Evolutionary conservation across 345 rosid genomes (phyloP).

Genomic region (Eucalyptus erythrocorys): DNA sequence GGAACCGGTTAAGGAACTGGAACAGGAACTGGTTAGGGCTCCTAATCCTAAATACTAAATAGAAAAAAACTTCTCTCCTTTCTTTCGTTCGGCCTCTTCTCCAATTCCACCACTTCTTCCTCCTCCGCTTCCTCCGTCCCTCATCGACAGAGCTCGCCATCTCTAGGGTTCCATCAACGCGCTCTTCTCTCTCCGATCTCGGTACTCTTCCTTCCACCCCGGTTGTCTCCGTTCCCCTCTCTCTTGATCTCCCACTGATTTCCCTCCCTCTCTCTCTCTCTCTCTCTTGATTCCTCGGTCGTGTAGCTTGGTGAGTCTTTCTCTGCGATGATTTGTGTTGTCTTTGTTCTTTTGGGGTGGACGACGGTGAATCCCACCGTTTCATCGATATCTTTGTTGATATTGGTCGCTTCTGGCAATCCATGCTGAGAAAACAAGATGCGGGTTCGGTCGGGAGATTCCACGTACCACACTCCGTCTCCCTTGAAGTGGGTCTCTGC

Average conservation of each 20-base stretch:
- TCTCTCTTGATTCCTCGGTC: background rate
- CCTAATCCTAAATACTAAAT: too few relatives aligned
- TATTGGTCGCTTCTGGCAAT: background rate
- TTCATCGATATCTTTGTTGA: background rate
- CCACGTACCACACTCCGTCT: background rate
- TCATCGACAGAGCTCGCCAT: too few relatives aligned
- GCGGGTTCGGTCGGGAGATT: background rate
- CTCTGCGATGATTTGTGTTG: background rate
- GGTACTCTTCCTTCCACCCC: too few relatives aligned
- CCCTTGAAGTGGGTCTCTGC: background rate
- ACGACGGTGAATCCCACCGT: too few relatives aligned
- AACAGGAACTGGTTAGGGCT: too few relatives aligned
- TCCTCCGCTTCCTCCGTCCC: too few relatives aligned
- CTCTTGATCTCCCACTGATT: background rate
- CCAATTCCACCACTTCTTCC: too few relatives aligned
- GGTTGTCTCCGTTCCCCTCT: background rate
- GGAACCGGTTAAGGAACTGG: too few relatives aligned
- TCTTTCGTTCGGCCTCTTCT: too few relatives aligned
- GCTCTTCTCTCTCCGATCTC: too few relatives aligned
- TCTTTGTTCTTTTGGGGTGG: background rate
- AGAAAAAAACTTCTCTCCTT: too few relatives aligned
- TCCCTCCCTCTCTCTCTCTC: background rate
- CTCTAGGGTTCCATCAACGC: too few relatives aligned
- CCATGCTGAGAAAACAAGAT: background rate
- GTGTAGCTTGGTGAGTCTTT: background rate